These are phyloP conservation scores for Andrographis paniculata DNA, from an alignment of 305 asterid genomes.

Conservation along the genomic window DNA sequence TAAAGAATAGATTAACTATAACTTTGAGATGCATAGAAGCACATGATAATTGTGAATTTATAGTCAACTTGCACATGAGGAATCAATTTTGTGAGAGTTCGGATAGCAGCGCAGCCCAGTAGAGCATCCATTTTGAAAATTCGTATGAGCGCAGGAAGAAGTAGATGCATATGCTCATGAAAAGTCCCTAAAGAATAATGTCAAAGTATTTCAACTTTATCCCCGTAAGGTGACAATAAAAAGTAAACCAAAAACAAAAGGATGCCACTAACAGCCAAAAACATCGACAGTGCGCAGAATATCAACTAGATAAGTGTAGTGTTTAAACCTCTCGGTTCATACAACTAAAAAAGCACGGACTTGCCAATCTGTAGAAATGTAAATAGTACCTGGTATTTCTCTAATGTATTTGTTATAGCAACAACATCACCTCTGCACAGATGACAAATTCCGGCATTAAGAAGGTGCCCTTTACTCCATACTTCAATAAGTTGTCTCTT, in stretches of 20 bases:
- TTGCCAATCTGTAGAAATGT: slow-evolving; percentile 12
- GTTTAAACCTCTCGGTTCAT: slow-evolving; percentile 52
- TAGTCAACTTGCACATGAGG: slow-evolving; percentile 87
- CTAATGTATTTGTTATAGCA: slow-evolving; percentile 63
- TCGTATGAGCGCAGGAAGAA: slow-evolving; percentile 94
- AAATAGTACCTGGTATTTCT: slow-evolving; percentile 53
- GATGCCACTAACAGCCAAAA: slow-evolving; percentile 77
- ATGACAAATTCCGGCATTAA: slow-evolving; percentile 80
- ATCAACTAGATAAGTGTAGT: slow-evolving; percentile 68
- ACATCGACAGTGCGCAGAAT: slow-evolving; percentile 91
- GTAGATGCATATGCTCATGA: slow-evolving; percentile 99
- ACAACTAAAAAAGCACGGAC: slow-evolving; percentile 3
- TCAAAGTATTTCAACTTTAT: slow-evolving; percentile 16
- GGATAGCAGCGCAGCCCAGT: slow-evolving; percentile 84
- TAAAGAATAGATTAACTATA: slow-evolving; percentile 16
- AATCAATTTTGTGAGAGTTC: slow-evolving; percentile 73
- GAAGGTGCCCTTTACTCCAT: slow-evolving; percentile 85
- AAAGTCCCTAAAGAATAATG: slow-evolving; percentile 58
- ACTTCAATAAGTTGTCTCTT: slow-evolving; percentile 70
- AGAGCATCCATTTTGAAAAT: slow-evolving; percentile 86
- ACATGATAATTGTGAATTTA: slow-evolving; percentile 7
- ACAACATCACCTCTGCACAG: slow-evolving; percentile 70
- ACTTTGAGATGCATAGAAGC: slow-evolving; percentile 12
- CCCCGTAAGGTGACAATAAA: slow-evolving; percentile 15
- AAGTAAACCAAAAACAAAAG: slow-evolving; percentile 15